A percentile compares a stretch with the other conserved stretches of the same genome.
Evolutionary conservation across 257 asterid genomes (phyloP).

Genomic region (Solanum corneliomulleri): DNA sequence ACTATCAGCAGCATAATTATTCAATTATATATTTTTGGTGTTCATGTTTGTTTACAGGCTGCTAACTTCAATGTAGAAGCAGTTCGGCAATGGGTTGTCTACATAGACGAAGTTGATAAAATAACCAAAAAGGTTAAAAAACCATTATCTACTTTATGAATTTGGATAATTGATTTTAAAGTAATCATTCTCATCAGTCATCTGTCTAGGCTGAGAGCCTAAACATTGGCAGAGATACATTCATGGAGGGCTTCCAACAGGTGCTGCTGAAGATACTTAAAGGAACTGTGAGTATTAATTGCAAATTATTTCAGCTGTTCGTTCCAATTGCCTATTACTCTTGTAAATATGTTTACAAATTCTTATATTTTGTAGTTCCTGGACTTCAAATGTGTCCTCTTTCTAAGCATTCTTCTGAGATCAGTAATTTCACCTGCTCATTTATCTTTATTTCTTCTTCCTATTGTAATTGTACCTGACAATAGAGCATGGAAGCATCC

Average conservation of each 20-base stretch:
- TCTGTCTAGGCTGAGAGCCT: conserved; percentile 59
- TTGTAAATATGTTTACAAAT: not conserved
- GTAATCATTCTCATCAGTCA: conserved; percentile 1
- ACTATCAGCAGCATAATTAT: not conserved
- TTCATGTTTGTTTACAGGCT: conserved; percentile 32
- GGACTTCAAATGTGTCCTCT: not conserved
- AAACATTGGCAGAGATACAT: conserved; percentile 71
- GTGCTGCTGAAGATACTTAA: conserved; percentile 88
- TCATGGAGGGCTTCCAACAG: conserved; percentile 91
- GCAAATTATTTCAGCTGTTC: too few relatives aligned
- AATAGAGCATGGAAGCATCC: conserved; percentile 36
- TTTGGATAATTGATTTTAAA: not conserved
- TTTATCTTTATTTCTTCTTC: not conserved
- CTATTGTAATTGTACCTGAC: conserved; percentile 69
- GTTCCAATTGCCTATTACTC: not conserved
- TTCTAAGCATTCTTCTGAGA: not conserved
- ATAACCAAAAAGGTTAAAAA: conserved; percentile 70
- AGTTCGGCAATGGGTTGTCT: conserved; percentile 81
- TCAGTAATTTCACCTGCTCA: not conserved
- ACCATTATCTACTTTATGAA: not conserved
- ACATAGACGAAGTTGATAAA: conserved; percentile 87
- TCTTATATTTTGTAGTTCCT: not conserved
- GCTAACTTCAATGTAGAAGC: conserved; percentile 81
- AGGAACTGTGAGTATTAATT: conserved; percentile 66
- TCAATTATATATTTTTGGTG: not conserved